These are phyloP conservation scores for Aspergillus terreus DNA, from an alignment of 2,329 filamentous ascomycete genomes.

Conservation along the genomic window DNA sequence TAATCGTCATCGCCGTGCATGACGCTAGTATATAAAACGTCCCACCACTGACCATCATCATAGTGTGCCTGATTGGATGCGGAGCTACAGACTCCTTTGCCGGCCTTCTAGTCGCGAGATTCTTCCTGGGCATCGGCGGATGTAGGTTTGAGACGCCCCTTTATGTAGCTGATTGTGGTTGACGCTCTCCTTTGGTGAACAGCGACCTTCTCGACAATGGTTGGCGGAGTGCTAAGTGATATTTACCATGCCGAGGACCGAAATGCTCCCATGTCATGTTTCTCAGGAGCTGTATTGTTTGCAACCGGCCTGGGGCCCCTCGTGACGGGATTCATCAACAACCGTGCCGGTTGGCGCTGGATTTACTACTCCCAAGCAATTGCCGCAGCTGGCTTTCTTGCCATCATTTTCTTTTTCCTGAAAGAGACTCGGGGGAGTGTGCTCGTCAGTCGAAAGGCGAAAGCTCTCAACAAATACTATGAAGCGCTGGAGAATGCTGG, in stretches of 20 bases:
- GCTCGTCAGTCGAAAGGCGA: constrained; percentile 68
- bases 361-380: constrained; percentile 81
- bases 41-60: no score
- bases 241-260: constrained; percentile 71
- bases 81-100: constrained; percentile 64
- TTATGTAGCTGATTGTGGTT: neutral
- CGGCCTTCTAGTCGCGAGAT: constrained; percentile 70
- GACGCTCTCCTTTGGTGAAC: neutral
- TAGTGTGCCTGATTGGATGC: constrained; percentile 65
- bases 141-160: constrained; percentile 46
- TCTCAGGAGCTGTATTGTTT: constrained; percentile 68
- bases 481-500: constrained; percentile 63
- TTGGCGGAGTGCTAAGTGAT: constrained; percentile 80
- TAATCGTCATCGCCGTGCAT: neutral
- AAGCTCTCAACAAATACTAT: constrained; percentile 71
- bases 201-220: constrained; percentile 71
- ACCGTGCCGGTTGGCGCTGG: constrained; percentile 70
- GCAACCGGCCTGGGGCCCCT: constrained; percentile 75
- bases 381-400: constrained; percentile 57
- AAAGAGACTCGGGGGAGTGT: constrained; percentile 76
- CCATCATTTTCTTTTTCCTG: constrained; percentile 63
- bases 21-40: constrained; percentile 9
- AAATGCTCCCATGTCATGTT: constrained; percentile 83
- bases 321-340: constrained; percentile 63
- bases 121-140: constrained; percentile 69